phyloP scores from a whole-genome alignment of 495 filamentous ascomycete species.

The Evansstolkia leycettana region DNA sequence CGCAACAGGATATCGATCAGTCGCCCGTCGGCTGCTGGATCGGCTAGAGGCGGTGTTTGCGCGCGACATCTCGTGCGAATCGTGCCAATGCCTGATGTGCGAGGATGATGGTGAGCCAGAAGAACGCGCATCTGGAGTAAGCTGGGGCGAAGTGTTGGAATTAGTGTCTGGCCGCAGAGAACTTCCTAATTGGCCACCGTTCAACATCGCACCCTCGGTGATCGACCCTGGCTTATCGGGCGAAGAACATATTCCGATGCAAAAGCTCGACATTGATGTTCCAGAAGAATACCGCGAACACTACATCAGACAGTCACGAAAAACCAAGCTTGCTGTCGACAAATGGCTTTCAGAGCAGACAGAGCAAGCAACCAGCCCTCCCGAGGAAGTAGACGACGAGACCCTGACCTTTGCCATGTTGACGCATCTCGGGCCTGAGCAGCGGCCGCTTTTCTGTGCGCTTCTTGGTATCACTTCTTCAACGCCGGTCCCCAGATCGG shows the following conservation, averaged over 20 bases:
- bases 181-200: conserved; percentile 78
- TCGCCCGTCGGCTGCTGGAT: conserved; percentile 87
- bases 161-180: conserved; percentile 78
- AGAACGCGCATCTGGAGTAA: conserved; percentile 55
- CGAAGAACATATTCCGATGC: conserved; percentile 50
- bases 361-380: conserved; percentile 55
- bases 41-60: conserved; percentile 88
- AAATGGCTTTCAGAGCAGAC: conserved; percentile 73
- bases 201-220: conserved; percentile 46
- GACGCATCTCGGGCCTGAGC: conserved; percentile 66
- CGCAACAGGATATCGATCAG: conserved; percentile 86
- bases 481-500: conserved; percentile 28
- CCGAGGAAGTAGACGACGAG: conserved; percentile 82
- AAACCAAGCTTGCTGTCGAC: conserved; percentile 73
- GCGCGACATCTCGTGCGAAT: conserved; percentile 73
- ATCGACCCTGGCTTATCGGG: conserved; percentile 42
- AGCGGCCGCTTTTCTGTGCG: conserved; percentile 65
- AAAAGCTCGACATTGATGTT: conserved; percentile 81
- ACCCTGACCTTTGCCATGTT: conserved; percentile 86
- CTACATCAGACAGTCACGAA: conserved; percentile 76
- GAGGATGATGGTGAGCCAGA: conserved; percentile 44
- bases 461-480: conserved; percentile 56
- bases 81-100: conserved; percentile 72
- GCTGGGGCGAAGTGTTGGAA: conserved; percentile 95
- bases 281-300: conserved; percentile 83